Conservation (phyloP, 2,329 filamentous ascomycete genomes). For the Cladorrhinum sp. region DNA sequence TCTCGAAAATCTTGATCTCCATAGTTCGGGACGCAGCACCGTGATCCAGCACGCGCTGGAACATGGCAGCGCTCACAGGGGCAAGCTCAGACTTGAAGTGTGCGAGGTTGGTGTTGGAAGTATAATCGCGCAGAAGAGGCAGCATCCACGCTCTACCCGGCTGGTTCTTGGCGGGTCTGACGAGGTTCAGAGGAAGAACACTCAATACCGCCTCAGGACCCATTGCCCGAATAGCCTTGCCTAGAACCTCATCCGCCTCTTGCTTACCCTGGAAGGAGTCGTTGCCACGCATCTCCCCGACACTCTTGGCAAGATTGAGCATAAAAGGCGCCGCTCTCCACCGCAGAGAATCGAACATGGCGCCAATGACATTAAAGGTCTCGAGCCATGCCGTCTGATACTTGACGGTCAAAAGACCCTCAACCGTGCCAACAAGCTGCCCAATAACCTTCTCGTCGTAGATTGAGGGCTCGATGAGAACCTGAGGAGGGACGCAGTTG, state of each 20-base stretch:
- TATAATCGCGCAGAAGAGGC: slow-evolving; percentile 82
- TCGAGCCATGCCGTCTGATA: slow-evolving; percentile 95
- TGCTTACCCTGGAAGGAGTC: slow-evolving; percentile 91
- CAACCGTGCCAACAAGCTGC: slow-evolving; percentile 70
- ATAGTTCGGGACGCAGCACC: slow-evolving; percentile 83
- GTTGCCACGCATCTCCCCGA: slow-evolving; percentile 85
- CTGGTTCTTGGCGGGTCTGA: slow-evolving; percentile 71
- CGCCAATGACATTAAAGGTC: slow-evolving; percentile 82
- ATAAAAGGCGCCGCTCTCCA: slow-evolving; percentile 83
- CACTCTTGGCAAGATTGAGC: slow-evolving; percentile 67
- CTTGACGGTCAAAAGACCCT: slow-evolving; percentile 77
- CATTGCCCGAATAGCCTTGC: slow-evolving; percentile 84
- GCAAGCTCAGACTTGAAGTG: slow-evolving; percentile 87
- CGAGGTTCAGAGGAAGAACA: slow-evolving; percentile 81
- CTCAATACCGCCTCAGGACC: slow-evolving; percentile 80
- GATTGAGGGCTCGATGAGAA: slow-evolving; percentile 83
- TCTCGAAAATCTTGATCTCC: slow-evolving; percentile 97
- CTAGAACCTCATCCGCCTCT: slow-evolving; percentile 86
- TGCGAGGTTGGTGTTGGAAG: slow-evolving; percentile 79
- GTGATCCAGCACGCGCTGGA: slow-evolving; percentile 82
- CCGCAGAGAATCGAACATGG: slow-evolving; percentile 80
- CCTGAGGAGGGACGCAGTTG: slow-evolving; percentile 80
- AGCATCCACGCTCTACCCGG: slow-evolving; percentile 92
- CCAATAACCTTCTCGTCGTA: slow-evolving; percentile 89
- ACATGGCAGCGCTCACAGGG: slow-evolving; percentile 85